These are phyloP conservation scores for Lactarius pseudohatsudake DNA, from an alignment of 768 basidiomycete genomes.

Conservation along the genomic window DNA sequence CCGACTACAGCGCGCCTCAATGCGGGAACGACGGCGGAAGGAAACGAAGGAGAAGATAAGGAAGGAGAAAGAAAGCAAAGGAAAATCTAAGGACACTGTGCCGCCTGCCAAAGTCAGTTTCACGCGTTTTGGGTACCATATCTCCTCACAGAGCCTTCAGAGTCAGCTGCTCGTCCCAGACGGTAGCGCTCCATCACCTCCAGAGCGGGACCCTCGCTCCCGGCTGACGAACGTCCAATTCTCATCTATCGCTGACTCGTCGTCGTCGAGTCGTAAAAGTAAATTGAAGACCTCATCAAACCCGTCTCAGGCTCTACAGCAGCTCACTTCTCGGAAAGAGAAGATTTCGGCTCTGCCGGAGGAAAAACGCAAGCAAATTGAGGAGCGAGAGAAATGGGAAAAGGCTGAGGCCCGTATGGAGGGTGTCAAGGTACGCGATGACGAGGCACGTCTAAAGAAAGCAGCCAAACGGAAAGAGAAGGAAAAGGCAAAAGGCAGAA, in stretches of 20 bases:
- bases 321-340: slow-evolving; percentile 74
- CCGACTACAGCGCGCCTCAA: slow-evolving; percentile 68
- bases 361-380: slow-evolving; percentile 76
- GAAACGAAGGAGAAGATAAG: slow-evolving; percentile 83
- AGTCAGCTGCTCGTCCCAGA: slow-evolving; percentile 74
- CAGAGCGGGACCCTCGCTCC: slow-evolving; percentile 34
- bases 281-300: slow-evolving; percentile 71
- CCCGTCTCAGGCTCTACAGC: slow-evolving; percentile 81
- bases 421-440: slow-evolving; percentile 90
- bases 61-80: slow-evolving; percentile 57
- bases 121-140: not conserved
- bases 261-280: slow-evolving; percentile 45
- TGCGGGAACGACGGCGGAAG: slow-evolving; percentile 83
- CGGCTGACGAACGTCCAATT: slow-evolving; percentile 67
- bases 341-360: slow-evolving; percentile 75
- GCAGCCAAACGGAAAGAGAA: slow-evolving; percentile 92
- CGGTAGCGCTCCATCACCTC: slow-evolving; percentile 29
- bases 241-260: slow-evolving; percentile 54
- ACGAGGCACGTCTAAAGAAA: slow-evolving; percentile 84
- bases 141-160: slow-evolving; percentile 38
- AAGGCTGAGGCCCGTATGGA: slow-evolving; percentile 87
- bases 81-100: slow-evolving; percentile 42
- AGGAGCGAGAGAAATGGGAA: slow-evolving; percentile 85
- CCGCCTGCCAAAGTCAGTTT: slow-evolving; percentile 53
- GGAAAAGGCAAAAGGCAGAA: slow-evolving; percentile 80